Percentiles rank a stretch among this genome's conserved stretches.
phyloP scores from a whole-genome alignment of 73 alveolate species.

The Breviolum minutum region DNA sequence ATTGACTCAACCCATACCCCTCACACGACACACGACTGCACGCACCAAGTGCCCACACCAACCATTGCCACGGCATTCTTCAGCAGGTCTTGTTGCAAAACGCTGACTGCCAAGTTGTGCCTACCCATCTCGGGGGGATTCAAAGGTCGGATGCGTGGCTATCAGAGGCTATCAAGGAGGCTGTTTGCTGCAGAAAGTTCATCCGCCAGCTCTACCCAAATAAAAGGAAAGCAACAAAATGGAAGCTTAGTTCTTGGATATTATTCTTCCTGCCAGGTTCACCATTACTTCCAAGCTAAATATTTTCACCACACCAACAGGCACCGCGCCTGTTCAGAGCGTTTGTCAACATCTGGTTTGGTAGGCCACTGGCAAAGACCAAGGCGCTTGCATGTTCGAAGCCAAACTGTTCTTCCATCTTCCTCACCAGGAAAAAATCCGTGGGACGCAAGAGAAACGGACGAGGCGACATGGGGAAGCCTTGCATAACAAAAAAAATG shows the following conservation, averaged over 20 bases:
- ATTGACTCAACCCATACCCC: background rate
- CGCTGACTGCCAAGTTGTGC: conserved; percentile 90
- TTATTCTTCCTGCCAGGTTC: background rate
- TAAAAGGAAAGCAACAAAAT: no score
- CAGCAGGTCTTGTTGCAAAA: conserved; percentile 56
- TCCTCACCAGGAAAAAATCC: conserved; percentile 24
- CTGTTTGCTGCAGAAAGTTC: no score
- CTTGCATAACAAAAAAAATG: background rate
- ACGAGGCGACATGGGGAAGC: background rate
- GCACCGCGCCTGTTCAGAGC: conserved; percentile 80
- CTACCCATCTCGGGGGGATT: background rate
- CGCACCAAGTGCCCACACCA: background rate
- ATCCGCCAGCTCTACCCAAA: background rate
- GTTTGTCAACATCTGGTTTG: conserved; percentile 87
- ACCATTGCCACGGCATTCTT: conserved; percentile 85
- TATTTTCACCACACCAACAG: background rate
- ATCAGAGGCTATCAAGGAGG: no score
- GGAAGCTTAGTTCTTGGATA: no score
- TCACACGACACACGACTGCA: no score
- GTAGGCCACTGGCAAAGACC: conserved; percentile 94
- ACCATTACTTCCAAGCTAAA: no score
- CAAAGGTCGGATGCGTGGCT: background rate
- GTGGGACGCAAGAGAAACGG: background rate
- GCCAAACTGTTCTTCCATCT: conserved; percentile 90
- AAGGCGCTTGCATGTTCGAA: conserved; percentile 71